These are phyloP conservation scores for Meyerozyma smithsonii DNA, from an alignment of 1,139 yeast genomes.

Conservation along the genomic window DNA sequence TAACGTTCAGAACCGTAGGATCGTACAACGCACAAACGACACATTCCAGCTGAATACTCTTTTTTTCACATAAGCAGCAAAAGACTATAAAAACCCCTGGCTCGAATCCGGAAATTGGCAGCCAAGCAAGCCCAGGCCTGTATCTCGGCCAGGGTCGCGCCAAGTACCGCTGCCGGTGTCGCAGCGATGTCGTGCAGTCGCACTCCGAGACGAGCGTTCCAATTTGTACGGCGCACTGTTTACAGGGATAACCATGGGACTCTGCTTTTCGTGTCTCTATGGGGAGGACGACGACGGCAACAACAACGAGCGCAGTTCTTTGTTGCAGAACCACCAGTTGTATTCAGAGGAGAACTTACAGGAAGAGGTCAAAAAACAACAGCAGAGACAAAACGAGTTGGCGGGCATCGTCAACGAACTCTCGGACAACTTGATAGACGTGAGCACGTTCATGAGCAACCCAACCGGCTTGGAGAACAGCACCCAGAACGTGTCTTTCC, in stretches of 20 bases:
- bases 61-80: too few relatives aligned
- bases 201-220: neutral
- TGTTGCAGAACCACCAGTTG: conserved; percentile 25
- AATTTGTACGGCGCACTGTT: neutral
- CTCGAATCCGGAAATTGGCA: too few relatives aligned
- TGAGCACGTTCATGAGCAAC: conserved; percentile 33
- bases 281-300: conserved; percentile 3
- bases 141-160: too few relatives aligned
- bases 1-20: too few relatives aligned
- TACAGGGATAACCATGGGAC: conserved; percentile 4
- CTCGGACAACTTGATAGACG: conserved; percentile 42
- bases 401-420: conserved; percentile 39
- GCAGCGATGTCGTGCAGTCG: neutral
- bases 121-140: too few relatives aligned
- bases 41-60: too few relatives aligned
- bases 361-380: conserved; percentile 36
- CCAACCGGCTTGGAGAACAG: conserved; percentile 7
- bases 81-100: too few relatives aligned
- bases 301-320: conserved; percentile 17
- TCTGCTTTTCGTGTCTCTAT: conserved; percentile 6
- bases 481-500: neutral
- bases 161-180: too few relatives aligned
- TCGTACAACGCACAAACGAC: too few relatives aligned
- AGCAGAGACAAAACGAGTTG: conserved; percentile 42
- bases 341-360: conserved; percentile 34